Conservation (phyloP, 2,329 filamentous ascomycete species). For the Claviceps sp. region DNA sequence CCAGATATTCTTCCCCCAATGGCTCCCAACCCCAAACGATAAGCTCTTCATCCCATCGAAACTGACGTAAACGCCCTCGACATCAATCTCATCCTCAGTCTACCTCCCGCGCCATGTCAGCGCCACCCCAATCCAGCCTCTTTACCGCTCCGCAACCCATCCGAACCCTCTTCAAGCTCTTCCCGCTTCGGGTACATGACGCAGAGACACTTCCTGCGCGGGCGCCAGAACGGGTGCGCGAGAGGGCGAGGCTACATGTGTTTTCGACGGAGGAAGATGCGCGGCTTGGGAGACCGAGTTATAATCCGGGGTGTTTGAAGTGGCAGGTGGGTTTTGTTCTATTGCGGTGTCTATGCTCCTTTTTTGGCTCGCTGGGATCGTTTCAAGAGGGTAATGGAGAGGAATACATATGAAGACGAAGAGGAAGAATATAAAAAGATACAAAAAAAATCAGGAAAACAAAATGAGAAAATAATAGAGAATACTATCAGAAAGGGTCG, state of each 20-base stretch:
- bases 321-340: constrained; percentile 63
- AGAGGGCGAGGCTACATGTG: constrained; percentile 53
- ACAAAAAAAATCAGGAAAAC: not conserved
- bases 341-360: not conserved
- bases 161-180: constrained; percentile 69
- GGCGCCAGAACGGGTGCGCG: constrained; percentile 26
- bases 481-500: no score
- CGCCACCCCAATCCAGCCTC: constrained; percentile 18
- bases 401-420: not conserved
- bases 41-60: no score
- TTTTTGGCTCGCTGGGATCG: no score
- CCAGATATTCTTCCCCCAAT: no score
- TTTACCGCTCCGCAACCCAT: constrained; percentile 59
- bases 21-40: no score
- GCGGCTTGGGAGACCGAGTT: constrained; percentile 52
- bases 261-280: constrained; percentile 59
- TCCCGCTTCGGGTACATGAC: constrained; percentile 66
- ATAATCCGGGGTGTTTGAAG: constrained; percentile 86
- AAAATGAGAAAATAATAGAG: no score
- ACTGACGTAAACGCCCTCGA: no score
- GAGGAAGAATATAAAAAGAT: not conserved
- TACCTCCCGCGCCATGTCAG: not conserved
- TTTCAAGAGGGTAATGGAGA: not conserved
- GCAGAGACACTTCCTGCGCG: constrained; percentile 61
- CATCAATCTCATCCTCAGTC: no score